A percentile compares a stretch with the other conserved stretches of the same genome.
These are phyloP conservation scores for Boletus reticuloceps DNA, from an alignment of 768 basidiomycete species.

Conservation along the genomic window DNA sequence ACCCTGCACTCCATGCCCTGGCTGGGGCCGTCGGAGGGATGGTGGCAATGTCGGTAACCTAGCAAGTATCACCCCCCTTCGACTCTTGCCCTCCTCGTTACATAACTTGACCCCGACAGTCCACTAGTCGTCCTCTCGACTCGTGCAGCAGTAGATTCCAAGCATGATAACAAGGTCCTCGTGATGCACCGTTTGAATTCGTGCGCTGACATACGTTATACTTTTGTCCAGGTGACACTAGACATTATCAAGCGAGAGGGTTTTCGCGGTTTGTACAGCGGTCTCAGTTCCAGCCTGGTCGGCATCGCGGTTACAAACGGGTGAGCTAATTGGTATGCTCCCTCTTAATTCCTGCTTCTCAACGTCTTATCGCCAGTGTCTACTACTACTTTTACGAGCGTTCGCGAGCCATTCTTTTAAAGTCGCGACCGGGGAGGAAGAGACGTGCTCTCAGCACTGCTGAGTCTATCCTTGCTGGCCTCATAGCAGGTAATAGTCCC, in stretches of 20 bases:
- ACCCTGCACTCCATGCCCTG: slow-evolving; percentile 82
- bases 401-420: slow-evolving; percentile 55
- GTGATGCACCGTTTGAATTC: neutral
- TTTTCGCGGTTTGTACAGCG: slow-evolving; percentile 79
- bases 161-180: slow-evolving; percentile 68
- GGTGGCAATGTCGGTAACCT: slow-evolving; percentile 85
- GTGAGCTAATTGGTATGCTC: slow-evolving; percentile 39
- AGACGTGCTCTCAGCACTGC: slow-evolving; percentile 59
- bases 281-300: slow-evolving; percentile 78
- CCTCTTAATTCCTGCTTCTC: neutral
- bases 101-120: slow-evolving; percentile 40
- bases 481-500: slow-evolving; percentile 69
- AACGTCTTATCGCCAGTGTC: slow-evolving; percentile 45
- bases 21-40: slow-evolving; percentile 92
- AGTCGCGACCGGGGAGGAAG: slow-evolving; percentile 55
- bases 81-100: neutral
- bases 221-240: slow-evolving; percentile 60
- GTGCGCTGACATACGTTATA: slow-evolving; percentile 37
- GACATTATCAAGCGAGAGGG: slow-evolving; percentile 87
- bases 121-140: slow-evolving; percentile 93
- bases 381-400: slow-evolving; percentile 94
- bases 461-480: slow-evolving; percentile 87
- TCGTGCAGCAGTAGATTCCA: slow-evolving; percentile 87
- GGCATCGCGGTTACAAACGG: slow-evolving; percentile 94
- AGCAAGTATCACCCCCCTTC: slow-evolving; percentile 46